A percentile compares a stretch with the other conserved stretches of the same genome.
Evolutionary conservation across 2,329 filamentous ascomycete species (phyloP).

Genomic region (Fusarium pininemorale): DNA sequence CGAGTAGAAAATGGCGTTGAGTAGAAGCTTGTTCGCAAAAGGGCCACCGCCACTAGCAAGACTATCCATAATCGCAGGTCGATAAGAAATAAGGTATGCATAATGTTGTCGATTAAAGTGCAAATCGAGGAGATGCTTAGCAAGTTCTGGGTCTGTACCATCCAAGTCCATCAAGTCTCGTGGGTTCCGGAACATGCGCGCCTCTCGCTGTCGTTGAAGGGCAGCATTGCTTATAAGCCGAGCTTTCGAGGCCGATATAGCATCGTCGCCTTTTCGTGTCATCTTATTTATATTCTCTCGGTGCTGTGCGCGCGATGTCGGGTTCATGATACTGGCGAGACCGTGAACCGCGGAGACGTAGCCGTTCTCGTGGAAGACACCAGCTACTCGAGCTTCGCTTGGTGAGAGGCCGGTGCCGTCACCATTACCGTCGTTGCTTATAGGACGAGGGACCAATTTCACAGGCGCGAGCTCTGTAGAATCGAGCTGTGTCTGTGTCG

Average conservation of each 20-base stretch:
- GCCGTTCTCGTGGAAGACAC: conserved; percentile 48
- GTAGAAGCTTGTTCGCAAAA: conserved; percentile 49
- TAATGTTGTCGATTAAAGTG: conserved; percentile 51
- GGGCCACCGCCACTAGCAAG: conserved; percentile 47
- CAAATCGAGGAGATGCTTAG: conserved; percentile 50
- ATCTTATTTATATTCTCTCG: conserved; percentile 44
- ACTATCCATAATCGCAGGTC: conserved; percentile 52
- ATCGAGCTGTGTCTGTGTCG: conserved; percentile 19
- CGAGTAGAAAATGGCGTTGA: conserved; percentile 54
- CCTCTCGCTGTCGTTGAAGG: conserved; percentile 46
- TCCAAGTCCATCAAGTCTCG: conserved; percentile 48
- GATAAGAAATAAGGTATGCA: conserved; percentile 50
- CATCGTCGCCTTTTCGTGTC: conserved; percentile 40
- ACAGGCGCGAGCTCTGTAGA: conserved; percentile 26
- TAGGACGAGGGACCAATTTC: conserved; percentile 37
- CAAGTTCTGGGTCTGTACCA: conserved; percentile 46
- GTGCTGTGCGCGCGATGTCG: conserved; percentile 42
- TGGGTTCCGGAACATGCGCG: conserved; percentile 44
- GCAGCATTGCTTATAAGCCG: conserved; percentile 50
- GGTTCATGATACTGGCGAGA: conserved; percentile 48
- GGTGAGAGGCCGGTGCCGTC: conserved; percentile 45
- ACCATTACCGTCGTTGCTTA: conserved; percentile 44
- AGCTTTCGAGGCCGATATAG: conserved; percentile 45
- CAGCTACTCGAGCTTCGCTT: conserved; percentile 48
- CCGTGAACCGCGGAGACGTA: conserved; percentile 49